Evolutionary conservation across 2,329 filamentous ascomycete genomes (phyloP).

Genomic region (Coniochaeta ligniaria): DNA sequence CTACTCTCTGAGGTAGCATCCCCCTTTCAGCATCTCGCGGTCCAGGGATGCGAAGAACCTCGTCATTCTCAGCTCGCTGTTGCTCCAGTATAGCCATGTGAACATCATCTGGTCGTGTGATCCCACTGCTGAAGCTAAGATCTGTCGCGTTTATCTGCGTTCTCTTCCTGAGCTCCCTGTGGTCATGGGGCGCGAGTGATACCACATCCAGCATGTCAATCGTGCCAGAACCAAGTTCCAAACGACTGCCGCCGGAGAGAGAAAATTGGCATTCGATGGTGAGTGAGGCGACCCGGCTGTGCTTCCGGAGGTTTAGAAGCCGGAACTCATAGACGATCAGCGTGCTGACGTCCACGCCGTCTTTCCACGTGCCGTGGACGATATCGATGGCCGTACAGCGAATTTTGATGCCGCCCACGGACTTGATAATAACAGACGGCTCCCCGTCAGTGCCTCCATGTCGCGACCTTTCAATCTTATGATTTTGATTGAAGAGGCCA

Average conservation of each 20-base stretch:
- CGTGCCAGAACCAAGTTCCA: background rate
- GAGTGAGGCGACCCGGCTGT: background rate
- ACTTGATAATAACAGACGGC: background rate
- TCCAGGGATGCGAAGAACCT: constrained; percentile 80
- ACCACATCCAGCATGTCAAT: background rate
- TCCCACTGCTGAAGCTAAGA: background rate
- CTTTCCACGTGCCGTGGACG: background rate
- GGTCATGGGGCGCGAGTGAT: background rate
- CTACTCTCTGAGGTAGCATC: constrained; percentile 54
- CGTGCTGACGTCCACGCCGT: background rate
- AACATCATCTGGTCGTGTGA: constrained; percentile 50
- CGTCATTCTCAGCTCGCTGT: constrained; percentile 69
- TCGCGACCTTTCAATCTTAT: too few species aligned
- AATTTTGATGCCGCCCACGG: background rate
- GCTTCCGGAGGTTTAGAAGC: background rate
- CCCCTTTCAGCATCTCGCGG: constrained; percentile 86
- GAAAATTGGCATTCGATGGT: background rate
- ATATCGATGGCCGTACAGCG: background rate
- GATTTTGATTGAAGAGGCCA: background rate
- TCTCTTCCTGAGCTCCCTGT: background rate
- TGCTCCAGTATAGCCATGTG: constrained; percentile 85
- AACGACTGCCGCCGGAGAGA: background rate
- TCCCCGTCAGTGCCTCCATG: too few species aligned
- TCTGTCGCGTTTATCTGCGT: background rate
- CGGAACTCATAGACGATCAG: background rate